These are phyloP conservation scores for Solanum piurae DNA, from an alignment of 257 asterid genomes.

Conservation along the genomic window DNA sequence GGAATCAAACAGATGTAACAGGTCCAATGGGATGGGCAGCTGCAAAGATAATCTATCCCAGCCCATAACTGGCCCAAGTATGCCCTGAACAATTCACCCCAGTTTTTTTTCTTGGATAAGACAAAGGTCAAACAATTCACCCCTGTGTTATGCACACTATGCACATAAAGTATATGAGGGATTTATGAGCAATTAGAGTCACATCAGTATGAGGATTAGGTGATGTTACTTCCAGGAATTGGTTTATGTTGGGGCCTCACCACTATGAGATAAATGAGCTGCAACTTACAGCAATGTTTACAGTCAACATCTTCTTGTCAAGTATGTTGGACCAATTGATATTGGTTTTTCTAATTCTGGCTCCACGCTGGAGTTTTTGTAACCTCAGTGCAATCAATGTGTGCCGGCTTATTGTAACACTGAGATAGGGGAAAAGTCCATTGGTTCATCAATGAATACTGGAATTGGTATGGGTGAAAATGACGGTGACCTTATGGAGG, in stretches of 20 bases:
- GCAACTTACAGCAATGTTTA: neutral
- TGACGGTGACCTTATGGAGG: neutral
- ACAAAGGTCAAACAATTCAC: neutral
- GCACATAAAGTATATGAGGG: neutral
- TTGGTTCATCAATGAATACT: neutral
- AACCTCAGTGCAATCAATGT: neutral
- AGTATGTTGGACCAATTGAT: neutral
- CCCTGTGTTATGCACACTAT: neutral
- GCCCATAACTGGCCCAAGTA: neutral
- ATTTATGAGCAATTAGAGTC: neutral
- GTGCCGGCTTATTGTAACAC: neutral
- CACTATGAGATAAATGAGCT: neutral
- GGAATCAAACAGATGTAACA: neutral
- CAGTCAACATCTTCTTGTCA: neutral
- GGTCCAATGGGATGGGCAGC: neutral
- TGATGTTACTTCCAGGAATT: neutral
- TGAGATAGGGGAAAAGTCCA: neutral
- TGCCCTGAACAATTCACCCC: neutral
- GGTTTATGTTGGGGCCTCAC: neutral
- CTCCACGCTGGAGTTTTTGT: neutral
- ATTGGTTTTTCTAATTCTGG: neutral
- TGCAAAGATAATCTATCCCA: neutral
- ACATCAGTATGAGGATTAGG: neutral
- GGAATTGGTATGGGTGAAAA: neutral
- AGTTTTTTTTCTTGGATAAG: neutral